Base-by-base conservation (phyloP, 2,329 filamentous ascomycete genomes). In the Fusarium foetens region DNA sequence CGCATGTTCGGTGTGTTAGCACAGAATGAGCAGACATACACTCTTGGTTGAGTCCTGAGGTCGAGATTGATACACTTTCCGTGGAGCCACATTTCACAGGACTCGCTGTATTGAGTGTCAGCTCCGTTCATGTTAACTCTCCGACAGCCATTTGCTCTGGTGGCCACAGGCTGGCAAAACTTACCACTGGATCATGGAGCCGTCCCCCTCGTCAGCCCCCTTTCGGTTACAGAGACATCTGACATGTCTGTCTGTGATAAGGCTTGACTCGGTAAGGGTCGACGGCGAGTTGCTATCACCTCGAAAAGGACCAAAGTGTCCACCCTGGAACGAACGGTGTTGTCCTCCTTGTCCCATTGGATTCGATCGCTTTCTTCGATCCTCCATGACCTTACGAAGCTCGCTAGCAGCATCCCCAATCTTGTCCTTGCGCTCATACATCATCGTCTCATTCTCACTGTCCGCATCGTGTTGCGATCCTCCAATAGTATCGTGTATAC, bases 1-100 rank as follows among this genome's bases (percentile, higher is more conserved):
- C 86, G 83, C 77, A 85, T 83, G 66, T 86, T 88, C 3, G 88
- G 86, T 13, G 88, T 90, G 71, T 90, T 86, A 25, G 87, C 87
- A 76, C 90, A 92, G 68, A 89, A 91, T 3, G 87, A 85, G 76
- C 90, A 92, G 39, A 91, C 88, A 73, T 91, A 92, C 9, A 91
- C 87, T 17, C 84, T 83, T 9, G 89, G 88, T 72, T 88, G 84
- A n/a, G 84, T 85, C 63, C 86, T 84, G 52, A 84, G 84, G 49
- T 85, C 87, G 69, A 91, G 87, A 68, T 89, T 89, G 74, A 91
- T 84, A 77, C 90, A 92, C 63, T 84, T 84, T n/a, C 87, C 88
- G 76, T 92, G 90, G 35, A 91, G 86, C 85, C 87, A 90, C 83
- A 90, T 87, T 75, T 91, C 89, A 77, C 90, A 92, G 29, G 88